Base-by-base conservation (phyloP, 148 eudicot species). In the Simmondsia chinensis region DNA sequence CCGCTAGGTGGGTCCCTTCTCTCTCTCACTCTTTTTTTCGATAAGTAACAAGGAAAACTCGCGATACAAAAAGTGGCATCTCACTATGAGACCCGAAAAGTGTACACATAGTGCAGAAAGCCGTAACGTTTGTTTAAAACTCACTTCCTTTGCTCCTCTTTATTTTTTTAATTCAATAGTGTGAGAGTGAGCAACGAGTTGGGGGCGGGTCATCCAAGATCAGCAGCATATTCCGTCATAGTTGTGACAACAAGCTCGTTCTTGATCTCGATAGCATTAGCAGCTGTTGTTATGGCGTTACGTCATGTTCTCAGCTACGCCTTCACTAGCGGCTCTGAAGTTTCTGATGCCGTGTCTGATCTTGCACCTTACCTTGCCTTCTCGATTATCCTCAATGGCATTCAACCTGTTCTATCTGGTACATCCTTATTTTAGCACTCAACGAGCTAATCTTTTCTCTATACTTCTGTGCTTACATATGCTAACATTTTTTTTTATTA, bases 161-260 rank as follows among this genome's bases (percentile, higher is more conserved):
- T n/a, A n/a, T n/a, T n/a, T n/a, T n/a, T 0, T 12, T 0, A 4
- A 34, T 14, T 14, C 10, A n/a, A 12, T 35, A 77, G 83, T 64
- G 84, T 77, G 51, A 66, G 84, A 32, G 84, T 77, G 34, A 64
- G 84, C 54, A 77, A 77, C 48, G 83, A 73, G 60, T 57, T 77
- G n/a, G 83, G 83, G 26, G 76, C 79, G 20, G 57, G 63, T 5
- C 66, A 73, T 10, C 83, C 83, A 6, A 77, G 66, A 22, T 73
- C 83, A 7, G 79, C 83, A 12, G 46, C 79, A 22, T 70, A 73
- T 29, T 45, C 83, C 2, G 79, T 77, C 2, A 57, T 77, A 14
- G 50, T 69, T 18, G 76, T 63, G 20, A 73, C 73, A 19, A 19
- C 32, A 4, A 21, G 49, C 15, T 77, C 79, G 5, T 43, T 57